A percentile compares a stretch with the other conserved stretches of the same genome.
Evolutionary conservation across 148 eudicot species (phyloP).

Genomic region (Vaccinium corymbosum): DNA sequence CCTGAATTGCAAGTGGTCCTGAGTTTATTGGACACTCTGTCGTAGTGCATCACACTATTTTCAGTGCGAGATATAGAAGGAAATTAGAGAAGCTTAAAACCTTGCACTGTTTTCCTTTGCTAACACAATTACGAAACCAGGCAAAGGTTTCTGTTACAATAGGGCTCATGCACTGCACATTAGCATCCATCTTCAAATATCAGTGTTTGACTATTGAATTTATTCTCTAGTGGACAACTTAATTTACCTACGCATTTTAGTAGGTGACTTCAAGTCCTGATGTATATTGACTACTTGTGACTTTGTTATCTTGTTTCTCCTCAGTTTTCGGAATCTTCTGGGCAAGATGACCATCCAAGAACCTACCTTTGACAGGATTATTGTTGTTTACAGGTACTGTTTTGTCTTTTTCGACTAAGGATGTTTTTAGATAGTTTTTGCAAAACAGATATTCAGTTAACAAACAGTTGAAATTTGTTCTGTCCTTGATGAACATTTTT

Average conservation of each 20-base stretch:
- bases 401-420: conserved; percentile 5
- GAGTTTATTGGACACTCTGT: background rate
- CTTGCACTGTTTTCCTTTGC: background rate
- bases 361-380: conserved; percentile 95
- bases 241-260: background rate
- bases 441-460: background rate
- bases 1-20: background rate
- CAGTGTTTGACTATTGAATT: background rate
- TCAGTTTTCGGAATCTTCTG: conserved; percentile 51
- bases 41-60: background rate
- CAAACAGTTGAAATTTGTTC: background rate
- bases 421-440: background rate
- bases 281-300: conserved; percentile 28
- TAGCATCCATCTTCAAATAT: background rate
- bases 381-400: conserved; percentile 87
- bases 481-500: background rate
- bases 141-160: background rate
- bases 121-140: background rate
- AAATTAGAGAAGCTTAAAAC: conserved; percentile 7
- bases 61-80: background rate
- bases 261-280: conserved; percentile 7
- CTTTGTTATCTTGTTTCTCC: conserved; percentile 11
- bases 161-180: conserved; percentile 6
- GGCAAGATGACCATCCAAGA: conserved; percentile 85
- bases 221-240: background rate